Base-by-base conservation (phyloP, 2,329 filamentous ascomycete genomes). In the Knoxdaviesia proteae region DNA sequence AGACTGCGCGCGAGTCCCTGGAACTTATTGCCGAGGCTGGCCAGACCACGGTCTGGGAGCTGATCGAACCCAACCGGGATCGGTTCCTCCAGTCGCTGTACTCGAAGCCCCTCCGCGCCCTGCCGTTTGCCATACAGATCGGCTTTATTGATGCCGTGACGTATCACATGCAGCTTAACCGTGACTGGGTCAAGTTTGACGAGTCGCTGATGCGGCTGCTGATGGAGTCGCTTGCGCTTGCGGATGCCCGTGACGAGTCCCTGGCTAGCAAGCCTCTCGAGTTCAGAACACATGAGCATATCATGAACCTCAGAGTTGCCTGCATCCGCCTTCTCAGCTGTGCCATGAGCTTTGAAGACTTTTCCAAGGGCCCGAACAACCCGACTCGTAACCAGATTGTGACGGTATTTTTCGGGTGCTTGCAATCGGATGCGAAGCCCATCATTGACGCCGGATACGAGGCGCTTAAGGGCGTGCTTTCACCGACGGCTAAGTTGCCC, bases 81-180 rank as follows among this genome's bases (percentile, higher is more conserved):
- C 73, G 84, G 33, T 70, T 96, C 34, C 65, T 96, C n/a, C 71
- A 78, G 46, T 84, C 87, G 0, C 94, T 99, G 40, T 98, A 90
- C 63, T 83, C 84, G 50, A 99, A 99, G 57, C 90, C 90, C 9
- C 61, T 99, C 20, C 74, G 90, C 47, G 92, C 90, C 1, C 64
- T 99, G 47, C 90, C 90, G 0, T 98, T 98, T 54, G 71, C 84
- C 5, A 88, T 84, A 3, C 92, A 98, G 61, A 98, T 98, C 50
- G 92, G 90, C 4, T 96, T 93, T 54, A 94, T 99, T 50, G 92
- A 98, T 56, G 90, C 90, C 1, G 86, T 98, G 54, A 94, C 84
- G 0, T 98, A 92, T 58, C 92, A 92, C 54, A 73, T 99, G 63
- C 79, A 80, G 44, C 68, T 98, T 40, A 88, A 92, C 56, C 77